Conservation (phyloP, 257 asterid species). For the Capsicum baccatum region DNA sequence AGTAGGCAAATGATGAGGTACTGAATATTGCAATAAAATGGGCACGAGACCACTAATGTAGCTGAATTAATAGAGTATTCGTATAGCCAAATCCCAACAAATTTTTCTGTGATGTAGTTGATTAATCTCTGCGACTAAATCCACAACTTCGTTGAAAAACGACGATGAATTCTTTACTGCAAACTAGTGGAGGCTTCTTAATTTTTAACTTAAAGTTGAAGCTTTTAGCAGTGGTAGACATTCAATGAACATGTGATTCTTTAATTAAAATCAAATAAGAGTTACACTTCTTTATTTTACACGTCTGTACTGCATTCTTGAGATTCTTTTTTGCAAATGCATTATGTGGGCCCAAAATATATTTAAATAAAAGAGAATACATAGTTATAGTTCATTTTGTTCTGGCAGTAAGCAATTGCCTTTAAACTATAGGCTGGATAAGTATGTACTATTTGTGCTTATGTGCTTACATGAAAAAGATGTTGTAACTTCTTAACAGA, state of each 20-base stretch:
- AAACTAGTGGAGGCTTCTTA: too few species aligned
- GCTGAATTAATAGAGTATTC: background rate
- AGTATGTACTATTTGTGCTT: background rate
- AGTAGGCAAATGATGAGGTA: background rate
- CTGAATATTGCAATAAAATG: background rate
- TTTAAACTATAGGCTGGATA: background rate
- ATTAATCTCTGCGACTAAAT: background rate
- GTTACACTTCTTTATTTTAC: background rate
- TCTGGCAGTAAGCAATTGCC: background rate
- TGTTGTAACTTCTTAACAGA: background rate
- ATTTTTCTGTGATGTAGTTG: background rate
- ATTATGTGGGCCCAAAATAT: background rate
- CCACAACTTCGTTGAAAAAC: too few species aligned
- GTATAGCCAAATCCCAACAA: background rate
- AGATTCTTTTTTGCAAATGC: background rate
- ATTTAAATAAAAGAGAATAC: background rate
- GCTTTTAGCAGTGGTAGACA: background rate
- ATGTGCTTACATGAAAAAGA: background rate
- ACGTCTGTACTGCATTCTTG: background rate
- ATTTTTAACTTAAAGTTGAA: background rate
- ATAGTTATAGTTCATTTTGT: background rate
- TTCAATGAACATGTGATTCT: conserved; percentile 9
- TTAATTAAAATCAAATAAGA: background rate
- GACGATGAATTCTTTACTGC: too few species aligned
- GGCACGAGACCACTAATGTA: background rate